Percentiles rank a stretch among this genome's conserved stretches.
These are phyloP conservation scores for Penicillium oxalicum DNA, from an alignment of 2,329 filamentous ascomycete genomes.

Conservation along the genomic window DNA sequence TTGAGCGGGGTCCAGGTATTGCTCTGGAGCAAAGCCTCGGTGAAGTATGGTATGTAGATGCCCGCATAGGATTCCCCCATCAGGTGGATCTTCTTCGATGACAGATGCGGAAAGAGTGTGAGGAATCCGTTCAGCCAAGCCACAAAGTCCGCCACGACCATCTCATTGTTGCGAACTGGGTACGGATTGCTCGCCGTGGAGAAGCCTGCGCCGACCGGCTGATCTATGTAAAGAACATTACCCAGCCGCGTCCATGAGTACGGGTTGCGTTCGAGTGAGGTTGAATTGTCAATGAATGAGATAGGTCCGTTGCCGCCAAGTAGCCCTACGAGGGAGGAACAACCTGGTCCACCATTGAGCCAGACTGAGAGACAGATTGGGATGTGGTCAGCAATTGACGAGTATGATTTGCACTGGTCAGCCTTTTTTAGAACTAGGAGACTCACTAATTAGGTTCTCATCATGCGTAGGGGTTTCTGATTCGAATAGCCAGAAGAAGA, in stretches of 20 bases:
- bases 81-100: conserved; percentile 30
- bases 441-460: conserved; percentile 32
- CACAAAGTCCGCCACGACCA: conserved; percentile 27
- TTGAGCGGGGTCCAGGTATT: conserved; percentile 24
- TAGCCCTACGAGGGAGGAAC: conserved; percentile 31
- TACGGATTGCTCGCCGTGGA: conserved; percentile 28
- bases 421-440: too few species aligned
- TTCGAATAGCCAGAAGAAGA: conserved; percentile 37
- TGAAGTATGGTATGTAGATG: conserved; percentile 36
- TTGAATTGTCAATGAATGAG: conserved; percentile 26
- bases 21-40: conserved; percentile 26
- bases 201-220: conserved; percentile 34
- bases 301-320: conserved; percentile 32
- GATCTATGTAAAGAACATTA: conserved; percentile 34
- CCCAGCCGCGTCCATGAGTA: conserved; percentile 29
- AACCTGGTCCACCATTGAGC: conserved; percentile 35
- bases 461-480: conserved; percentile 26
- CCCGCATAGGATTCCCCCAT: conserved; percentile 37
- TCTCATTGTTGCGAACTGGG: conserved; percentile 22
- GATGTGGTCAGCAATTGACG: too few species aligned
- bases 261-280: conserved; percentile 19
- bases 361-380: conserved; percentile 21
- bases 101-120: conserved; percentile 25
- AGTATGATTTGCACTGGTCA: too few species aligned
- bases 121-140: conserved; percentile 30